Evolutionary conservation across 2,329 filamentous ascomycete species (phyloP).

Genomic region (Hymenoscyphus fraxineus): DNA sequence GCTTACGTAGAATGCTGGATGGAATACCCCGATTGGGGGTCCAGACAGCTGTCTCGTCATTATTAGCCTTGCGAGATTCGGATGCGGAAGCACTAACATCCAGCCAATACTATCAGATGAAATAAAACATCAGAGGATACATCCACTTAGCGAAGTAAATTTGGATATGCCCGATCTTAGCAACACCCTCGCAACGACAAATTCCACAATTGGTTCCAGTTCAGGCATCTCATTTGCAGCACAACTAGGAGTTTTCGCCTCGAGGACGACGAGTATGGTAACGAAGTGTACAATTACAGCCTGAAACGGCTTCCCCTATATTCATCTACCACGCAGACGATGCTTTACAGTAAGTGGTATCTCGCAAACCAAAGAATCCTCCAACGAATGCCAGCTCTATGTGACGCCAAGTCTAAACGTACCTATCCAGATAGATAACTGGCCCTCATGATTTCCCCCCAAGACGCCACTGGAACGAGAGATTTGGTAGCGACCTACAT

Average conservation of each 20-base stretch:
- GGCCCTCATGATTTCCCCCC: not conserved
- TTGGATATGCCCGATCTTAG: not conserved
- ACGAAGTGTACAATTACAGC: not conserved
- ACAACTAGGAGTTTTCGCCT: too few relatives aligned
- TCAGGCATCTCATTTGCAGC: not conserved
- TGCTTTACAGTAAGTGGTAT: not conserved
- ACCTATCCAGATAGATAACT: not conserved
- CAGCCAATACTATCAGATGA: not conserved
- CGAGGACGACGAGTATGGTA: not conserved
- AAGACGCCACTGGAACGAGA: not conserved
- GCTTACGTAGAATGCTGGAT: not conserved
- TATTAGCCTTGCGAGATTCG: not conserved
- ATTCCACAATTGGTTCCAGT: not conserved
- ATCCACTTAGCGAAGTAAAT: not conserved
- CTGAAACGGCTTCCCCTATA: not conserved
- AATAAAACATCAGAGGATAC: not conserved
- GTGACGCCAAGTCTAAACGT: slow-evolving; percentile 1
- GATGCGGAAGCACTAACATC: not conserved
- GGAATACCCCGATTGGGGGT: not conserved
- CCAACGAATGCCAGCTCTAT: not conserved
- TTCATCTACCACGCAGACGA: not conserved
- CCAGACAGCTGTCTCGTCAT: not conserved
- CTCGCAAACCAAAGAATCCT: not conserved
- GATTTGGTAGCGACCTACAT: not conserved
- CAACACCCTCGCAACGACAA: not conserved